These are phyloP conservation scores for Gremmenia infestans DNA, from an alignment of 2,329 filamentous ascomycete species.

Conservation along the genomic window DNA sequence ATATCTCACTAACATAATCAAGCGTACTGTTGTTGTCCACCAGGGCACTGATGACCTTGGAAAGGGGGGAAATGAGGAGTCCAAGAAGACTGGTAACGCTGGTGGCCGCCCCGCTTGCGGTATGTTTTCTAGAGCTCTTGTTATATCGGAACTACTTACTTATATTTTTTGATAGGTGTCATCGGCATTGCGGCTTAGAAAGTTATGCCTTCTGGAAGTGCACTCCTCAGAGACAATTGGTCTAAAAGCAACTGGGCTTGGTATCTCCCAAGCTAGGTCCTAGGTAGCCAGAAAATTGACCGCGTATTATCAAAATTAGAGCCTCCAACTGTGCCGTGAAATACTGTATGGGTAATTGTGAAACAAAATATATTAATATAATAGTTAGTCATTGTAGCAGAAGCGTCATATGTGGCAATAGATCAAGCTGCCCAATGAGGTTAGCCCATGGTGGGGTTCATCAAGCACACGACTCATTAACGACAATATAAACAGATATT, in stretches of 20 bases:
- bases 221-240: not conserved
- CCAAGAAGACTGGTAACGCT: conserved; percentile 97
- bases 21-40: conserved; percentile 95
- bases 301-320: no score
- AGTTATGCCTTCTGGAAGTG: not conserved
- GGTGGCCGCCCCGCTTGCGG: conserved; percentile 91
- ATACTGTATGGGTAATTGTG: not conserved
- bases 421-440: not conserved
- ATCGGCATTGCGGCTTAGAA: conserved; percentile 79
- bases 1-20: conserved; percentile 20
- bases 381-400: no score
- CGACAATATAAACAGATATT: not conserved
- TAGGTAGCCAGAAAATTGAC: not conserved
- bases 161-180: conserved; percentile 52
- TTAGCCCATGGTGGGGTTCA: not conserved
- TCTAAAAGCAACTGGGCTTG: not conserved
- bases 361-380: no score
- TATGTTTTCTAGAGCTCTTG: conserved; percentile 39
- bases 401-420: no score
- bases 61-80: conserved; percentile 87
- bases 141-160: conserved; percentile 1
- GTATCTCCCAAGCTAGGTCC: not conserved
- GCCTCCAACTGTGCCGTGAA: not conserved
- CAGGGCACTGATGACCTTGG: conserved; percentile 95
- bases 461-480: not conserved